Conservation (phyloP, 352 stramenopile species). For the Globisporangium uncinulatum region DNA sequence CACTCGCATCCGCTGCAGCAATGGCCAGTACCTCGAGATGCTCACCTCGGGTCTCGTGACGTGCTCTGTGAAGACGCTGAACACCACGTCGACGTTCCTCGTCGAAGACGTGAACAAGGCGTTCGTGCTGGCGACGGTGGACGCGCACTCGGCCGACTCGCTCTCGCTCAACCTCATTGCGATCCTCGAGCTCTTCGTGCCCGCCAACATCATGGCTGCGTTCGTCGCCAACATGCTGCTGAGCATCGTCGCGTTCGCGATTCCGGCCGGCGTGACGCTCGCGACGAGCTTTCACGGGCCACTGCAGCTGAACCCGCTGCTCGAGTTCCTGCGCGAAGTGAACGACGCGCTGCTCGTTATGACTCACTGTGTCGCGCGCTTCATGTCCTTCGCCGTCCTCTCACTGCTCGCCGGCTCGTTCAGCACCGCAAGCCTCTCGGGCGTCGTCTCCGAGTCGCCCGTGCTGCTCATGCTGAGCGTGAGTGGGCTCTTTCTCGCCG, state of each 20-base stretch:
- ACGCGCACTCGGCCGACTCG: conserved; percentile 31
- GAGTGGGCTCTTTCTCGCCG: no score
- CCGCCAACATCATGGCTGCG: conserved; percentile 65
- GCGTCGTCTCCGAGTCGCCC: no score
- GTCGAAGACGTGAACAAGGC: conserved; percentile 53
- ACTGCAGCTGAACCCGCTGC: conserved; percentile 66
- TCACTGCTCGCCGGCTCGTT: no score
- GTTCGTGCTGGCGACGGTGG: conserved; percentile 37
- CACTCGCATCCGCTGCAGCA: conserved; percentile 72
- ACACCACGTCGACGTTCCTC: conserved; percentile 39
- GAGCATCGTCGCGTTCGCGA: conserved; percentile 71
- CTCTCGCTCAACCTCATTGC: conserved; percentile 61
- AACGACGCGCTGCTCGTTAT: conserved; percentile 79
- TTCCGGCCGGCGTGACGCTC: conserved; percentile 57
- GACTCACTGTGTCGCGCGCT: conserved; percentile 66
- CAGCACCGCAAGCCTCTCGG: no score
- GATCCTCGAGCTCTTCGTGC: conserved; percentile 57
- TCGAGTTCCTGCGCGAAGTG: conserved; percentile 74
- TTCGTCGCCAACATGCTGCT: conserved; percentile 69
- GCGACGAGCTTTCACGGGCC: conserved; percentile 67
- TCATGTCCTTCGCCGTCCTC: no score
- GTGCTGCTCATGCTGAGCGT: no score
- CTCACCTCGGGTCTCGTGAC: conserved; percentile 40
- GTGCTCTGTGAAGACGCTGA: conserved; percentile 36
- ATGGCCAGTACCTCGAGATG: conserved; percentile 61